phyloP scores from a whole-genome alignment of 495 filamentous ascomycete species.

The Talaromyces wortmannii region DNA sequence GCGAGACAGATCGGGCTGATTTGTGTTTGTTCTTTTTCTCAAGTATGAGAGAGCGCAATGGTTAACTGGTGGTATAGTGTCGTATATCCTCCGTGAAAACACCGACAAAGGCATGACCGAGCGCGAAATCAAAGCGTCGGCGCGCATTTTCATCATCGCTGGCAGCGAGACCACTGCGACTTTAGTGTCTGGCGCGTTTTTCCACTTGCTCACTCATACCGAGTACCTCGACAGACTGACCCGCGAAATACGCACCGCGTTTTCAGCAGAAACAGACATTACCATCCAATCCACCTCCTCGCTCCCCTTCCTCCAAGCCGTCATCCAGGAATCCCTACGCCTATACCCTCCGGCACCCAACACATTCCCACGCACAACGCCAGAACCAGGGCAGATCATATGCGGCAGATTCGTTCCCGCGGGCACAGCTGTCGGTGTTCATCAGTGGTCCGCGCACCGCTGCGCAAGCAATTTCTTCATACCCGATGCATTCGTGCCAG shows the following conservation, averaged over 20 bases:
- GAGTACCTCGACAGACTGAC: slow-evolving; percentile 23
- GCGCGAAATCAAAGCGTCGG: slow-evolving; percentile 33
- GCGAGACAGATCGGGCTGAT: slow-evolving; percentile 20
- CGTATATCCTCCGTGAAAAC: slow-evolving; percentile 21
- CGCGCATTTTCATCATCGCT: slow-evolving; percentile 34
- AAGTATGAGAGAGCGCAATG: slow-evolving; percentile 1
- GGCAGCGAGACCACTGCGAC: slow-evolving; percentile 56
- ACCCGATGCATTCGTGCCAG: slow-evolving; percentile 26
- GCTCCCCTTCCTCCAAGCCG: slow-evolving; percentile 40
- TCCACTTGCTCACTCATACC: slow-evolving; percentile 22
- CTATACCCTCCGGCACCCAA: slow-evolving; percentile 46
- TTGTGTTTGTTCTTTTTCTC: slow-evolving; percentile 9
- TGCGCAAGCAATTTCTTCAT: slow-evolving; percentile 10
- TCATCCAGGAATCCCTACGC: slow-evolving; percentile 46
- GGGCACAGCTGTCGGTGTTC: slow-evolving; percentile 9
- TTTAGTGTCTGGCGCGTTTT: slow-evolving; percentile 26
- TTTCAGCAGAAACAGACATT: slow-evolving; percentile 24
- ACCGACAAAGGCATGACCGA: slow-evolving; percentile 19
- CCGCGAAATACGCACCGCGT: slow-evolving; percentile 30
- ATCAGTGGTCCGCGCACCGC: slow-evolving; percentile 13
- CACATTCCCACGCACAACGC: slow-evolving; percentile 38
- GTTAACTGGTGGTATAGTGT: slow-evolving; percentile 16
- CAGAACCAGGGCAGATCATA: slow-evolving; percentile 31
- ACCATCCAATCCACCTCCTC: slow-evolving; percentile 19
- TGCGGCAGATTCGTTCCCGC: slow-evolving; percentile 27